phyloP scores from a whole-genome alignment of 1,284 basidiomycete species.

The Ceratobasidium sp. region DNA sequence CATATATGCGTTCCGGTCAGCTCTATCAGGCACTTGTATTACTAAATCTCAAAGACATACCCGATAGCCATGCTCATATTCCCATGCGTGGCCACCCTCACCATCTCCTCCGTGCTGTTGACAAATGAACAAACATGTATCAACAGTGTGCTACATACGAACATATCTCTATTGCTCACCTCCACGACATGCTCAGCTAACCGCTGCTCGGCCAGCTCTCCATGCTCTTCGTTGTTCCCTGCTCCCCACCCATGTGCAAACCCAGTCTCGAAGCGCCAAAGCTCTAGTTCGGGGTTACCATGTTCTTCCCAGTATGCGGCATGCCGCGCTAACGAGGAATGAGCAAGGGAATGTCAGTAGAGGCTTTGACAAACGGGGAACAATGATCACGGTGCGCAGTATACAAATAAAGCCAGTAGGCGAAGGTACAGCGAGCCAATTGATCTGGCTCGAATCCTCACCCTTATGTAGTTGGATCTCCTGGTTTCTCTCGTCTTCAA shows the following conservation, averaged over 20 bases:
- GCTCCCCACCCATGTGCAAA: conserved; percentile 35
- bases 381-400: neutral
- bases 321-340: neutral
- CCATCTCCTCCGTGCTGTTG: conserved; percentile 21
- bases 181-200: conserved; percentile 31
- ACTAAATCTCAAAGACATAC: conserved; percentile 3
- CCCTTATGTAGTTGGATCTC: conserved; percentile 11
- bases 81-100: conserved; percentile 33
- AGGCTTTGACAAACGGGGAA: neutral
- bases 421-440: too few relatives aligned
- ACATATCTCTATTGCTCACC: neutral
- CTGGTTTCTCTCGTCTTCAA: conserved; percentile 15
- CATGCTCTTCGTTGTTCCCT: conserved; percentile 33
- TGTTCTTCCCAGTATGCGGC: conserved; percentile 36
- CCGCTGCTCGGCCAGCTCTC: conserved; percentile 28
- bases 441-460: neutral
- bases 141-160: neutral
- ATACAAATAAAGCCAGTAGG: neutral
- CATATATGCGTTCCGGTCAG: neutral
- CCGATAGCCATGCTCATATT: conserved; percentile 32
- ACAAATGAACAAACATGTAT: neutral
- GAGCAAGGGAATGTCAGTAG: neutral
- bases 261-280: conserved; percentile 34
- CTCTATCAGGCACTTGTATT: too few relatives aligned
- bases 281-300: conserved; percentile 30